Evolutionary conservation across 2,329 filamentous ascomycete genomes (phyloP), one percentile per base, ranked within the genome.

Genomic region (Elsinoe arachidis): DNA sequence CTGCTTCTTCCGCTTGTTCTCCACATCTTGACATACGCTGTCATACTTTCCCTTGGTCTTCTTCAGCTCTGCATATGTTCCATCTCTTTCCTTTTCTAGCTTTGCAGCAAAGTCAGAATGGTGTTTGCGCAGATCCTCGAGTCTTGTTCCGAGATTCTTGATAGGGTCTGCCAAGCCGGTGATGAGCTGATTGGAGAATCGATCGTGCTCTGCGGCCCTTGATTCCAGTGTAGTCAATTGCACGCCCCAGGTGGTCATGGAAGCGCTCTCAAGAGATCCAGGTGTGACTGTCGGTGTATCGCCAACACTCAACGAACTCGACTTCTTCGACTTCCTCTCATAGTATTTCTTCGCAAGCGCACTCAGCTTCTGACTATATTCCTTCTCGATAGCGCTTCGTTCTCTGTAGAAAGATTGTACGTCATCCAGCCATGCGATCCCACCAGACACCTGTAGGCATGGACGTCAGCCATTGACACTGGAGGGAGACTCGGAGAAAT

Each of bases 331-430:
- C 78, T 97, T 99, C 78, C 95, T 95, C 68, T 99, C 95, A 69
- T 90, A 93, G 76, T 96, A 97, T 72, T 93, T 96, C 77, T 93
- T 95, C 57, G 92, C 93, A 53, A 99, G 78, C 2, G 84, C 84
- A 64, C 83, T 87, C 62, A 99, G 83, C 73, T 92, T 97, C 62
- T 86, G 81, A 66, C 89, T 87, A 72, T 99, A 97, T 71, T 99
- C 95, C 75, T 96, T 96, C 75, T 99, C 93, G 70, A 99, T 96
- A 35, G 78, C 84, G 69, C 90, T 89, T 58, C 95, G 84, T 73
- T 99, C 93, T 62, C 93, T 88, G 78, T 97, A 99, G 77, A 97
- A 99, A 68, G 89, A 85, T 72, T 99, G 90, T 62, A 99, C 88
- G 67, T 99, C 93, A 67, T 96, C 92, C 59, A 99, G 84, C 92